Base-by-base conservation (phyloP, 768 basidiomycete species). In the Suillus sp. region DNA sequence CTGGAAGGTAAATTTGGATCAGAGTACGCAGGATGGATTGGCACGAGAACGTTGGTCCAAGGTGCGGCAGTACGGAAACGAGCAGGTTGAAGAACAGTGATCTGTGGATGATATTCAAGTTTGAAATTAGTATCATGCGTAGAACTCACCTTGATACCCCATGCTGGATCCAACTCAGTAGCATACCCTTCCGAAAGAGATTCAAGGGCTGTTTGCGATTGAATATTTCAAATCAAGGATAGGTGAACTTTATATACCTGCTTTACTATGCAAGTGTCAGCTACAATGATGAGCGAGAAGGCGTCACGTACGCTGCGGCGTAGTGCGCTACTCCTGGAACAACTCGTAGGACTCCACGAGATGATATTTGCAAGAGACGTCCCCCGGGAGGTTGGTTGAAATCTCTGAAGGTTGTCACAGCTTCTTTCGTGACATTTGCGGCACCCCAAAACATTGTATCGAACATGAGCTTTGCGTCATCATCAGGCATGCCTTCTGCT, bases 141-240 rank as follows among this genome's bases (percentile, higher is more conserved):
- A 18, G n/a, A 48, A 47, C 73, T n/a, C 58, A 80, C 82, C 69
- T 78, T 81, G 68, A 83, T 81, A 58, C 82, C 80, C 82, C 82
- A 83, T 25, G 35, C 70, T 13, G 82, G 81, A 51, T 82, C 80
- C 3, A 82, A 61, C 62, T 83, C 82, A 47, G 70, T 66, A 4
- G 68, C 69, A 32, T 83, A 64, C 1, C 79, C 67, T 63, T 81
- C 75, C 2, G 74, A 77, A 35, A 80, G 65, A 22, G 77, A 79
- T 60, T 79, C 78, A n/a, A 78, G 59, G 14, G 79, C 78, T 79
- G 63, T 54, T 13, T 38, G 35, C 35, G 9, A 38, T 22, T 56
- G 22, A 56, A 47, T 37, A 10, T 38, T 10, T 37, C 9, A 22
- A 25, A 30, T 34, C 37, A 25, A 27, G 8, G 27, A 30, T n/a